Evolutionary conservation across 257 asterid species (phyloP), one percentile per base, ranked within the genome.

Genomic region (Gynochthodes officinalis): DNA sequence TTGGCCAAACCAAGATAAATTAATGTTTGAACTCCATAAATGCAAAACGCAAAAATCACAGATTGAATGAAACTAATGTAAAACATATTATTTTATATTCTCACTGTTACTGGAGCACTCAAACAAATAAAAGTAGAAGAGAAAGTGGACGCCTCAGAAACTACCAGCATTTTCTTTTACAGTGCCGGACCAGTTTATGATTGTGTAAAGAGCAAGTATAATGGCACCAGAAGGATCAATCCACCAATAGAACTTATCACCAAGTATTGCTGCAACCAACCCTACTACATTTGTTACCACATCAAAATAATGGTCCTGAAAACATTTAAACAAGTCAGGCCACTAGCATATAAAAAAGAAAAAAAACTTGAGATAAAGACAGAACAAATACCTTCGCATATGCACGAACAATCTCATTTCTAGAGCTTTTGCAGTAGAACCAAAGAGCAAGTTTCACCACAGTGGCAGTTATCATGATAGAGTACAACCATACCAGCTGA

Each of bases 221-320:
- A 93, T 78, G 37, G 98, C 98, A 52, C 98, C 98, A 19, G 76
- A 75, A 14, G 98, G 98, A 76, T 93, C 97, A 40, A 93, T 86
- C 98, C 97, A 89, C 97, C 96, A 90, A 80, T 73, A 85, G 80
- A 88, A 89, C 75, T 42, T 84, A 64, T 93, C 96, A 37, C 91
- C 98, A 6, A 93, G 93, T 32, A 93, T 83, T 30, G 97, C 98
- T 7, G 98, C 94, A 39, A 86, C 79, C 74, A 93, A 81, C 59
- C 98, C 98, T 1, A 93, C 91, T 25, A 88, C 76, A 64, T 93
- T 93, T 53, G 98, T 93, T n/a, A 93, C 87, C 75, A 93, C 98
- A 13, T 93, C 98, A 64, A 93, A 93, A 69, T 93, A 93, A 54
- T 93, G 98, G 79, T 93, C 98, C 98, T 91, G 85, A 35, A 27